phyloP scores from a whole-genome alignment of 2,329 filamentous ascomycete species.

The Hymenoscyphus infarciens region DNA sequence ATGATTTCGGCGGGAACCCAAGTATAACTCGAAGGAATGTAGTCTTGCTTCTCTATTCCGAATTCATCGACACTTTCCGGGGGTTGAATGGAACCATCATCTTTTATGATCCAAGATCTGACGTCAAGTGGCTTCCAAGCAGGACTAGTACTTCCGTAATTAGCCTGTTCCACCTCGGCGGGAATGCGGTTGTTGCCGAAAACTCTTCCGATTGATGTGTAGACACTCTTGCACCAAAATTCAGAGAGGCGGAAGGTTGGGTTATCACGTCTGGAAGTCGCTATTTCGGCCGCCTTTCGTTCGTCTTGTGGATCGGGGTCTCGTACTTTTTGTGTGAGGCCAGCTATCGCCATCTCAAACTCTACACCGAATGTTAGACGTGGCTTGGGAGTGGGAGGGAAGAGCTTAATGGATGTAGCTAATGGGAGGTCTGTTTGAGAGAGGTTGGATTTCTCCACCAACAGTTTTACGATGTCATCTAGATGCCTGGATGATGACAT shows the following conservation, averaged over 20 bases:
- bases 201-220: too few relatives aligned
- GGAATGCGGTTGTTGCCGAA: background rate
- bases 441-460: too few relatives aligned
- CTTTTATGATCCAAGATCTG: background rate
- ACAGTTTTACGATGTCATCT: too few relatives aligned
- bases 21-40: background rate
- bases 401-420: background rate
- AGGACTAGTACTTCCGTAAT: background rate
- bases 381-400: background rate
- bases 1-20: background rate
- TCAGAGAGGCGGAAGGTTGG: background rate
- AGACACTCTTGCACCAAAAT: too few relatives aligned
- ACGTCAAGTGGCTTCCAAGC: background rate
- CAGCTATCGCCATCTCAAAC: background rate
- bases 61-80: background rate
- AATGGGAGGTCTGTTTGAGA: background rate
- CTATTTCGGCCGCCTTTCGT: background rate
- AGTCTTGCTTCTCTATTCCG: too few relatives aligned
- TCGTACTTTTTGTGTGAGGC: background rate
- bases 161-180: background rate
- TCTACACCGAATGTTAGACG: conserved; percentile 1
- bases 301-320: background rate
- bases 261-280: background rate
- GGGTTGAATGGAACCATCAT: background rate
- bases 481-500: too few relatives aligned